These are phyloP conservation scores for Pyricularia sp. DNA, from an alignment of 2,329 filamentous ascomycete species.

Conservation along the genomic window DNA sequence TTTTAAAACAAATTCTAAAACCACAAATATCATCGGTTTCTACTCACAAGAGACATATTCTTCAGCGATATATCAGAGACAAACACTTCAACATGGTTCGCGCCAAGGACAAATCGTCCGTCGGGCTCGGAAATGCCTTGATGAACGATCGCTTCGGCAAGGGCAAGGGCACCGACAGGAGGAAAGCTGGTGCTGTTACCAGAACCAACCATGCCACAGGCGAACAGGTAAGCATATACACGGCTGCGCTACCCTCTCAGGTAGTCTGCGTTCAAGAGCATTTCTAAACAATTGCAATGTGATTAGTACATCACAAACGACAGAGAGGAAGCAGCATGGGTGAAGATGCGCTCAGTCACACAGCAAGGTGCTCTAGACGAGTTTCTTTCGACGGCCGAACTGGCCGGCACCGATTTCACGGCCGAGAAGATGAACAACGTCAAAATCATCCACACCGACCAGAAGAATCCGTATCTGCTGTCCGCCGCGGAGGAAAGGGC, in stretches of 20 bases:
- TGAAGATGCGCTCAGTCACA: constrained; percentile 98
- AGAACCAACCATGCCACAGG: constrained; percentile 69
- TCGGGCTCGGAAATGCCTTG: constrained; percentile 89
- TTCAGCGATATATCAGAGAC: neutral
- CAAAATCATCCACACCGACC: constrained; percentile 94
- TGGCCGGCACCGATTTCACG: constrained; percentile 97
- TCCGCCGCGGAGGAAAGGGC: constrained; percentile 72
- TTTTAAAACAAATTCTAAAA: neutral
- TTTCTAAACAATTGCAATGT: constrained; percentile 9
- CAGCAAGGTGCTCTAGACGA: constrained; percentile 95
- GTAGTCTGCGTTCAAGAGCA: neutral
- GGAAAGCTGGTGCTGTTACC: constrained; percentile 46
- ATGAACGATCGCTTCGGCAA: constrained; percentile 99
- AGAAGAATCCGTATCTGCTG: constrained; percentile 88
- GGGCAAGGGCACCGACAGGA: constrained; percentile 73
- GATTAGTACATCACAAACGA: constrained; percentile 76
- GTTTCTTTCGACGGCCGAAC: constrained; percentile 86
- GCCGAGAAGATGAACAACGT: constrained; percentile 98
- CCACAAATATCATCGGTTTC: neutral
- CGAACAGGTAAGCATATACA: constrained; percentile 42
- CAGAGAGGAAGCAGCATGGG: constrained; percentile 83
- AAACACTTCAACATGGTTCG: constrained; percentile 33
- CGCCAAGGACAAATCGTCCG: constrained; percentile 88
- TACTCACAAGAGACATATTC: neutral
- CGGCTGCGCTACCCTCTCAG: neutral